Evolutionary conservation across 2,329 filamentous ascomycete genomes (phyloP).

Genomic region (Penicillium janthinellum): DNA sequence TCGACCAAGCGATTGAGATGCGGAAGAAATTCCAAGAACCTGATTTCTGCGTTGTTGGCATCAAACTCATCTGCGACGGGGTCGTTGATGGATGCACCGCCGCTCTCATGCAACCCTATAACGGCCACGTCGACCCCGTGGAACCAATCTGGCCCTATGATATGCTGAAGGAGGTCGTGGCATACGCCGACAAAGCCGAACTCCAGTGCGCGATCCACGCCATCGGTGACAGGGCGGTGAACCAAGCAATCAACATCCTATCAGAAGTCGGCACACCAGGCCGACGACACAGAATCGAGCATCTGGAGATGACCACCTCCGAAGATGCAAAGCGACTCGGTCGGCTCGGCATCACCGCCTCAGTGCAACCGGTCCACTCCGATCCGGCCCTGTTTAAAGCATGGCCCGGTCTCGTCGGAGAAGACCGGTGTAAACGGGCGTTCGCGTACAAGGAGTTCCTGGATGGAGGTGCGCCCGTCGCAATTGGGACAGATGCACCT

Average conservation of each 20-base stretch:
- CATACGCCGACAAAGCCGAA: constrained; percentile 46
- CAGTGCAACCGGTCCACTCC: constrained; percentile 43
- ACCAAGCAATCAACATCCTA: constrained; percentile 50
- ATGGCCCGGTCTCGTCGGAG: constrained; percentile 51
- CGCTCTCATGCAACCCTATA: constrained; percentile 51
- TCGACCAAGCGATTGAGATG: constrained; percentile 50
- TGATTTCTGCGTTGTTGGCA: constrained; percentile 49
- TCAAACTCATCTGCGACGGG: constrained; percentile 55
- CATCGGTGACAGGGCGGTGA: constrained; percentile 53
- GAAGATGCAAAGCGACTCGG: constrained; percentile 52
- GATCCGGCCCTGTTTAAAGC: constrained; percentile 51
- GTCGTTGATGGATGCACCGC: constrained; percentile 56
- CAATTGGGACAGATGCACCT: constrained; percentile 53
- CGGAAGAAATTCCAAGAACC: constrained; percentile 46
- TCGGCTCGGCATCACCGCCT: constrained; percentile 49
- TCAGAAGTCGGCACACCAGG: constrained; percentile 43
- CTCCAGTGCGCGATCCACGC: constrained; percentile 55
- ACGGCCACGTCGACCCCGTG: constrained; percentile 41
- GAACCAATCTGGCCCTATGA: constrained; percentile 52
- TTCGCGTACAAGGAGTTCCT: constrained; percentile 55
- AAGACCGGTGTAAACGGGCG: constrained; percentile 49
- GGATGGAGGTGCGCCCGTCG: constrained; percentile 49
- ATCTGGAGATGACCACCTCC: constrained; percentile 52
- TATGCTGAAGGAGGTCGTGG: constrained; percentile 47
- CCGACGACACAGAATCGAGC: constrained; percentile 54